Conservation (phyloP, 352 stramenopile species). For the Globisporangium paddicum region DNA sequence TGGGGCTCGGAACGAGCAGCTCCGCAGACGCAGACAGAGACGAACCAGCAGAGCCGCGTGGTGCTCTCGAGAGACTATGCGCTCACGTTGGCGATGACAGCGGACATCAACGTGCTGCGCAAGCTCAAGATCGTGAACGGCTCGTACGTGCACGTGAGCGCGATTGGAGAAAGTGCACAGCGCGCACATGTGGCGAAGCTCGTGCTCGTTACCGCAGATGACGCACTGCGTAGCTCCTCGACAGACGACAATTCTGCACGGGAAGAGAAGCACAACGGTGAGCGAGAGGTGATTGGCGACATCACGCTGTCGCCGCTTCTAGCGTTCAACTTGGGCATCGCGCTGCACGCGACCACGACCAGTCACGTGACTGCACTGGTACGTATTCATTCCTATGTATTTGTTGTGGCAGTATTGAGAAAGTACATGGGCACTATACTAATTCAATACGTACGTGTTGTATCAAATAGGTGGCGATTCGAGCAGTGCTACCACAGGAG, state of each 20-base stretch:
- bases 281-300: conserved; percentile 7
- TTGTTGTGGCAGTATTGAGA: too few species aligned
- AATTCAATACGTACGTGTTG: too few species aligned
- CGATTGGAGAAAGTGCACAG: background rate
- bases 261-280: background rate
- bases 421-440: too few species aligned
- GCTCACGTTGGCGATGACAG: conserved; percentile 31
- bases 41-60: background rate
- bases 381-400: background rate
- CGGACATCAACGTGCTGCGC: conserved; percentile 35
- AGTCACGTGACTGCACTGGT: conserved; percentile 26
- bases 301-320: conserved; percentile 62
- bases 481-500: conserved; percentile 34
- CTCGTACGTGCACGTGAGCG: conserved; percentile 40
- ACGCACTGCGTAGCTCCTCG: conserved; percentile 8
- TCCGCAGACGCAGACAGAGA: background rate
- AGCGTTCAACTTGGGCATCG: conserved; percentile 71
- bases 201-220: conserved; percentile 13
- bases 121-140: conserved; percentile 40
- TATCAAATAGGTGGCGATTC: conserved; percentile 31
- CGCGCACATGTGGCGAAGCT: conserved; percentile 38
- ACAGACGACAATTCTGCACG: background rate
- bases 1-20: conserved; percentile 19
- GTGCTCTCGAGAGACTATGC: conserved; percentile 16
- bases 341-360: conserved; percentile 27